Percentiles rank a stretch among this genome's conserved stretches.
Evolutionary conservation across 225 moss, liverwort and hornwort species (phyloP).

Genomic region (Physcomitrium patens): DNA sequence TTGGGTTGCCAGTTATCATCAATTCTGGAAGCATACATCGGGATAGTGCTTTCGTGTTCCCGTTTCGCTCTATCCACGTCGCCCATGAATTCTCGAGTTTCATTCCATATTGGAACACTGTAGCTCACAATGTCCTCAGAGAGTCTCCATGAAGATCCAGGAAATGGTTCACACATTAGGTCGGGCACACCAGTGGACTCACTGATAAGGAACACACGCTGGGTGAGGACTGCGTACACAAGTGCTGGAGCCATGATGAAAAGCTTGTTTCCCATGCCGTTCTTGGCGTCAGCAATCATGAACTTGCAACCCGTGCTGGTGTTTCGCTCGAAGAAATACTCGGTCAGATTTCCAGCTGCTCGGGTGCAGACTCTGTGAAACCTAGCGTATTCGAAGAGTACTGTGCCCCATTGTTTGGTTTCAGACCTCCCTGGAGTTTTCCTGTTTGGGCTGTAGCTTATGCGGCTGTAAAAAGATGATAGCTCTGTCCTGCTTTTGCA

Average conservation of each 20-base stretch:
- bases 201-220: slow-evolving; percentile 49
- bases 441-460: slow-evolving; percentile 38
- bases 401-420: slow-evolving; percentile 30
- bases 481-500: slow-evolving; percentile 68
- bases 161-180: slow-evolving; percentile 55
- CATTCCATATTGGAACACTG: slow-evolving; percentile 30
- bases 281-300: slow-evolving; percentile 20
- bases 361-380: slow-evolving; percentile 47
- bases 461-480: slow-evolving; percentile 43
- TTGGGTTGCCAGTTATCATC: slow-evolving; percentile 47
- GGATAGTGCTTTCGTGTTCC: slow-evolving; percentile 29
- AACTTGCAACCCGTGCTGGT: slow-evolving; percentile 66
- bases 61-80: slow-evolving; percentile 44
- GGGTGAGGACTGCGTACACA: slow-evolving; percentile 47
- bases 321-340: slow-evolving; percentile 47
- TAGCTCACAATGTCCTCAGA: slow-evolving; percentile 1
- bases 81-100: slow-evolving; percentile 35
- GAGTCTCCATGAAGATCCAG: slow-evolving; percentile 55
- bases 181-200: slow-evolving; percentile 40
- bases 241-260: slow-evolving; percentile 40
- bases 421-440: not conserved
- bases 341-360: slow-evolving; percentile 45
- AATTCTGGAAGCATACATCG: slow-evolving; percentile 41
- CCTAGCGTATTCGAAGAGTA: slow-evolving; percentile 42
- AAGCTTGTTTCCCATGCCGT: slow-evolving; percentile 56